Evolutionary conservation across 805 yeast genomes (phyloP).

Genomic region (Ogataea wickerhamii): DNA sequence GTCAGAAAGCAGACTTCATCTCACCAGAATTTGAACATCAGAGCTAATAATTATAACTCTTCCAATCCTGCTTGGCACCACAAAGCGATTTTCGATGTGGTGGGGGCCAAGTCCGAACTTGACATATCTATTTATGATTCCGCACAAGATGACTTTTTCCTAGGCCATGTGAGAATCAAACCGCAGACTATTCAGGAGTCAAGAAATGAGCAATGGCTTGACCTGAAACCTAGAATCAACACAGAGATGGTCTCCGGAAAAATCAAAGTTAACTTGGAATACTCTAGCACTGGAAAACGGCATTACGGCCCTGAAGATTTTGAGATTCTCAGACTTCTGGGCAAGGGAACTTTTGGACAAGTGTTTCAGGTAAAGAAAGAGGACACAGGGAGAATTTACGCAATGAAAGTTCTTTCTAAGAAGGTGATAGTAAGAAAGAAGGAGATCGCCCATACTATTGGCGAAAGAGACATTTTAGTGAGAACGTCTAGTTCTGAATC

Average conservation of each 20-base stretch:
- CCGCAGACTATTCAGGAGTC: slow-evolving; percentile 54
- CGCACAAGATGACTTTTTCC: slow-evolving; percentile 71
- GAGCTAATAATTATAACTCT: slow-evolving; percentile 27
- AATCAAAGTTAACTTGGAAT: slow-evolving; percentile 71
- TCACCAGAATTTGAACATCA: slow-evolving; percentile 23
- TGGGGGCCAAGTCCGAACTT: slow-evolving; percentile 76
- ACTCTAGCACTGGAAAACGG: slow-evolving; percentile 62
- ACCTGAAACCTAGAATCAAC: slow-evolving; percentile 64
- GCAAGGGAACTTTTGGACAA: slow-evolving; percentile 97
- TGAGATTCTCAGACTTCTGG: slow-evolving; percentile 83
- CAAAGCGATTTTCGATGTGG: slow-evolving; percentile 88
- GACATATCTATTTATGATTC: slow-evolving; percentile 92
- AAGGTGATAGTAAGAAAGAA: slow-evolving; percentile 94
- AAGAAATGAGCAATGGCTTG: slow-evolving; percentile 65
- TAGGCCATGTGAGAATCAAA: slow-evolving; percentile 76
- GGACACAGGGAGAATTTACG: slow-evolving; percentile 88
- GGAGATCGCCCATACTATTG: slow-evolving; percentile 97
- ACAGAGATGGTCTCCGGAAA: slow-evolving; percentile 79
- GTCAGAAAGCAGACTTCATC: slow-evolving; percentile 28
- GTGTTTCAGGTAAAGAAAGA: slow-evolving; percentile 92
- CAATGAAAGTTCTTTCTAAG: slow-evolving; percentile 95
- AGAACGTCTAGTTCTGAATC: slow-evolving; percentile 74
- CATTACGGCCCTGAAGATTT: slow-evolving; percentile 93
- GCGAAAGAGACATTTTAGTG: slow-evolving; percentile 92
- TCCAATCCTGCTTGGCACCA: slow-evolving; percentile 87